Percentiles rank a stretch among this genome's conserved stretches.
Evolutionary conservation across 495 filamentous ascomycete genomes (phyloP).

Genomic region (Lentithecium fluviatile): DNA sequence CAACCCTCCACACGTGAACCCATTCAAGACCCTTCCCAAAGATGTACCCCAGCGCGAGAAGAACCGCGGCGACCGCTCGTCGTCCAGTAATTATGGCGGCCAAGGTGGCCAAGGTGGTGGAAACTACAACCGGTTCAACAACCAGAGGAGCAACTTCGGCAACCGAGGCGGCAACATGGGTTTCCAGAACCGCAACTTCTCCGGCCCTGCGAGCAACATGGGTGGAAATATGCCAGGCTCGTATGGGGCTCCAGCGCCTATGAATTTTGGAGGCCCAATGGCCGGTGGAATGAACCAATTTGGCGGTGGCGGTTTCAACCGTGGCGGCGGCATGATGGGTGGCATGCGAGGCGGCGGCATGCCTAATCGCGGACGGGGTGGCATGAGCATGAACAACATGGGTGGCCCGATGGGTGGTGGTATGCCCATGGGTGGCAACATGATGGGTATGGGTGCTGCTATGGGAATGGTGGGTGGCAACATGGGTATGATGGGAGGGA

Average conservation of each 20-base stretch:
- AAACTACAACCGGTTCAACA: slow-evolving; percentile 39
- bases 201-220: slow-evolving; percentile 39
- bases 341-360: slow-evolving; percentile 39
- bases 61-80: slow-evolving; percentile 47
- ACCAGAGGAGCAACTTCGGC: slow-evolving; percentile 40
- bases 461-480: slow-evolving; percentile 32
- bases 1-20: slow-evolving; percentile 73
- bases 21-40: slow-evolving; percentile 89
- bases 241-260: slow-evolving; percentile 18
- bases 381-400: slow-evolving; percentile 36
- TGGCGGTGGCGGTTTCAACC: slow-evolving; percentile 42
- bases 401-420: slow-evolving; percentile 51
- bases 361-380: slow-evolving; percentile 34
- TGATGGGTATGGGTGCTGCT: slow-evolving; percentile 38
- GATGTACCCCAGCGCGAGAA: slow-evolving; percentile 78
- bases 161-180: slow-evolving; percentile 35
- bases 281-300: slow-evolving; percentile 65
- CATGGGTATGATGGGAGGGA: slow-evolving; percentile 50
- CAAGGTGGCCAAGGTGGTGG: slow-evolving; percentile 42
- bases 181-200: slow-evolving; percentile 52
- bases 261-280: slow-evolving; percentile 51
- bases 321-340: slow-evolving; percentile 54
- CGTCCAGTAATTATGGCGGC: slow-evolving; percentile 45
- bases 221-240: slow-evolving; percentile 21
- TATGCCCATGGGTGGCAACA: slow-evolving; percentile 43